Base-by-base conservation (phyloP, 225 moss, liverwort and hornwort genomes). In the Thuidium tamariscinum region DNA sequence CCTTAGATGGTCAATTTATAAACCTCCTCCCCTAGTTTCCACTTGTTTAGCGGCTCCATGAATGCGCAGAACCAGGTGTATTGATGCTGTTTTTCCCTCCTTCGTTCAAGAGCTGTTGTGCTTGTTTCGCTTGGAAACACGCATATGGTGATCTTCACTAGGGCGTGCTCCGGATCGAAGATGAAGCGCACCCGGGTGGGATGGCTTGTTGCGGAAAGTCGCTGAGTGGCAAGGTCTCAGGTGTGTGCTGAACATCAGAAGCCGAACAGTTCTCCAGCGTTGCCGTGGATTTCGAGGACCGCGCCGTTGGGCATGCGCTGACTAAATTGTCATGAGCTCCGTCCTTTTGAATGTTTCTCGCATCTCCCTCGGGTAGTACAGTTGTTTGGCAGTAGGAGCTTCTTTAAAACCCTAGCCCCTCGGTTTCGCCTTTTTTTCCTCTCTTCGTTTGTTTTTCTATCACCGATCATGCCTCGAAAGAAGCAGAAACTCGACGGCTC, bases 401-500 rank as follows among this genome's bases (percentile, higher is more conserved):
- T 69, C 29, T 26, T 59, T 7, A 8, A 59, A 65, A 86, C 79
- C 86, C 79, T 60, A 79, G 59, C 13, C 41, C 16, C 32, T 80
- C 51, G 26, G 16, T 16, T 54, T 51, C n/a, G 60, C 42, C n/a
- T 21, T 19, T 42, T 26, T 18, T 41, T 18, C 6, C 39, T 30
- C 61, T 61, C 34, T 55, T 51, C 16, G 9, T 32, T 61, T 17
- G 27, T 64, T 75, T 75, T 27, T 30, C 54, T 76, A 16, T 70
- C 82, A 48, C 36, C 63, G 66, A 87, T 60, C 46, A 87, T 87
- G 87, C 83, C 87, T 87, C 91, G 81, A 49, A 93, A 92, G 90
- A 93, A 93, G 89, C 93, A 89, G 89, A 93, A 89, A 82, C 5
- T 86, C 44, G 85, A 74, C 23, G 74, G 8, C 27, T 32, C 78